A percentile compares a stretch with the other conserved stretches of the same genome.
Evolutionary conservation across 257 asterid genomes (phyloP).

Genomic region (Paraleonurus japonicus): DNA sequence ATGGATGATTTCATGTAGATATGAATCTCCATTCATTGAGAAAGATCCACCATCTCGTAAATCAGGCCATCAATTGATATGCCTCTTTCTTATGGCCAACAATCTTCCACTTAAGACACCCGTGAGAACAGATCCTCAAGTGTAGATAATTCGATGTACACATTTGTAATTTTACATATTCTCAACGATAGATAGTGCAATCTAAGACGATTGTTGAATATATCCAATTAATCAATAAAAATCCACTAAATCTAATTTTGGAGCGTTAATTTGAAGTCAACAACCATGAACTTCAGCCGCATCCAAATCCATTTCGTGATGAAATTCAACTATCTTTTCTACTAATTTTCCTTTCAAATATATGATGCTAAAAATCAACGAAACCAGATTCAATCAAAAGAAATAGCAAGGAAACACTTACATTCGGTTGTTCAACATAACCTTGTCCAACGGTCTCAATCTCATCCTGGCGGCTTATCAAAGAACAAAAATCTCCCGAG

Average conservation of each 20-base stretch:
- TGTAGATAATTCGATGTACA: too few relatives aligned
- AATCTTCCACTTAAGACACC: too few relatives aligned
- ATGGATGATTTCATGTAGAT: background rate
- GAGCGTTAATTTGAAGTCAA: background rate
- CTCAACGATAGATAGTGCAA: too few relatives aligned
- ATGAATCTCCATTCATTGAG: background rate
- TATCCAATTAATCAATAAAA: background rate
- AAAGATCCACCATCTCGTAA: too few relatives aligned
- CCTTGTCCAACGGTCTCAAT: slow-evolving; percentile 83
- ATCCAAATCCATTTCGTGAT: background rate
- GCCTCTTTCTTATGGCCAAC: too few relatives aligned
- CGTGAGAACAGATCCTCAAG: too few relatives aligned
- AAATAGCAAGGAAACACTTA: slow-evolving; percentile 28
- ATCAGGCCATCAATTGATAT: too few relatives aligned
- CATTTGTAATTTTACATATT: too few relatives aligned
- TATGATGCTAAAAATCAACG: background rate
- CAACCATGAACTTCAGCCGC: background rate
- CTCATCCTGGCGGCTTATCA: slow-evolving; percentile 76
- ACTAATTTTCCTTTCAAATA: background rate
- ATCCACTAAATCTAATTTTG: background rate
- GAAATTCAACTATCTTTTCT: background rate
- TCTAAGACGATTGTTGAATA: too few relatives aligned
- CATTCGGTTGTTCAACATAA: slow-evolving; percentile 66
- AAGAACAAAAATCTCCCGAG: slow-evolving; percentile 77
- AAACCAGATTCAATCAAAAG: background rate